Evolutionary conservation across 768 basidiomycete species (phyloP).

Genomic region (Goffeauzyma gilvescens): DNA sequence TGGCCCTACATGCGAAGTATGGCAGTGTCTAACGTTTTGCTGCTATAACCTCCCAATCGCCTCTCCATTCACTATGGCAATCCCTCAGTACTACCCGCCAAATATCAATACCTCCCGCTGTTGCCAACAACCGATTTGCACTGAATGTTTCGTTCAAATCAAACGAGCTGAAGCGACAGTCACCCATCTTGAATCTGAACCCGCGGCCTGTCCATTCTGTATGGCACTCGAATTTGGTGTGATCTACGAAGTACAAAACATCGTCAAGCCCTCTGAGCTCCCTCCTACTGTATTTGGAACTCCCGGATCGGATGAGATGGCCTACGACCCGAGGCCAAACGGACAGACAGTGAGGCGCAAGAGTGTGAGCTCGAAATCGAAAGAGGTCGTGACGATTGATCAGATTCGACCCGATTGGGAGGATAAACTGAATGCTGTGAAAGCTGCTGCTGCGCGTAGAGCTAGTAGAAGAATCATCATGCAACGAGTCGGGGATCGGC

Average conservation of each 20-base stretch:
- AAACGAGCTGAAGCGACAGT: constrained; percentile 87
- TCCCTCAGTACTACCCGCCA: constrained; percentile 70
- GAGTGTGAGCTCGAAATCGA: constrained; percentile 66
- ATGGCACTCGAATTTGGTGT: constrained; percentile 94
- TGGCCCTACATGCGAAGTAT: too few relatives aligned
- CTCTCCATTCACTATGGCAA: constrained; percentile 10
- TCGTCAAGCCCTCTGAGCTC: constrained; percentile 2
- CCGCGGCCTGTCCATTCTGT: constrained; percentile 91
- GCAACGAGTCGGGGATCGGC: constrained; percentile 91
- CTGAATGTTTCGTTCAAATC: constrained; percentile 98
- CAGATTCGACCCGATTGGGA: constrained; percentile 98
- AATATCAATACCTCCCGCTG: constrained; percentile 96
- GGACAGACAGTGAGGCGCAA: constrained; percentile 40
- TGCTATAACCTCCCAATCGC: background rate
- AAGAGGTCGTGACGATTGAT: constrained; percentile 84
- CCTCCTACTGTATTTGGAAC: constrained; percentile 29
- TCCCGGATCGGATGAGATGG: background rate
- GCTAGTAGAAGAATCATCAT: constrained; percentile 93
- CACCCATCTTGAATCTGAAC: constrained; percentile 88
- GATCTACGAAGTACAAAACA: constrained; percentile 56
- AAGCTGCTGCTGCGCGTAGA: constrained; percentile 83
- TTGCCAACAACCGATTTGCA: constrained; percentile 95
- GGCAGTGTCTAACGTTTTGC: background rate
- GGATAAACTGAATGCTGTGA: constrained; percentile 76
- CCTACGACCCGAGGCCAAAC: constrained; percentile 6